A percentile compares a stretch with the other conserved stretches of the same genome.
Conservation (phyloP, 2,329 filamentous ascomycete species). For the Exophiala mesophila region DNA sequence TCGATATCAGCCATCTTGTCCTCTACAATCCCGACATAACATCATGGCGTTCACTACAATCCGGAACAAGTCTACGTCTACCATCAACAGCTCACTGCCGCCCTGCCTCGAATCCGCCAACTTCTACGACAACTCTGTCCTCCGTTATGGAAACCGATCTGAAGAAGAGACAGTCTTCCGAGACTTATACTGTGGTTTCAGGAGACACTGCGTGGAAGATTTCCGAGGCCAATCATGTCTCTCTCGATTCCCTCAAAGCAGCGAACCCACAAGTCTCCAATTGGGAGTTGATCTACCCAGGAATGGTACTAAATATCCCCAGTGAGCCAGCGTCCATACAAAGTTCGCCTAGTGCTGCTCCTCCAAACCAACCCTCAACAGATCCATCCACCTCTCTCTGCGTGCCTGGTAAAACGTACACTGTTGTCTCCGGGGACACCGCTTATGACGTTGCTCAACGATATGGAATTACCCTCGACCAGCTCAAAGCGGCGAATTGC, state of each 20-base stretch:
- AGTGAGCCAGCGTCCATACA: background rate
- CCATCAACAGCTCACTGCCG: slow-evolving; percentile 2
- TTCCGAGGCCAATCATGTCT: slow-evolving; percentile 7
- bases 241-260: slow-evolving; percentile 5
- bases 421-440: slow-evolving; percentile 12
- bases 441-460: slow-evolving; percentile 15
- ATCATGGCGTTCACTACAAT: slow-evolving; percentile 2
- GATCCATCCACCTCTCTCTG: background rate
- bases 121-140: background rate
- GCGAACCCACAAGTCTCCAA: slow-evolving; percentile 8
- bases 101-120: background rate
- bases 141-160: background rate
- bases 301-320: background rate
- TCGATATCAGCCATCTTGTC: slow-evolving; percentile 2
- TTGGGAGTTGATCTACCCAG: background rate
- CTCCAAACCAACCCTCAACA: background rate
- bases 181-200: slow-evolving; percentile 7
- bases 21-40: background rate
- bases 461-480: slow-evolving; percentile 9
- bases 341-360: background rate
- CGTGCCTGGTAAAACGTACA: slow-evolving; percentile 10
- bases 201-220: slow-evolving; percentile 14
- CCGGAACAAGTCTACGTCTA: background rate
- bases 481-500: slow-evolving; percentile 16
- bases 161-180: background rate